Base-by-base conservation (phyloP, 257 asterid genomes). In the Nemophila menziesii region DNA sequence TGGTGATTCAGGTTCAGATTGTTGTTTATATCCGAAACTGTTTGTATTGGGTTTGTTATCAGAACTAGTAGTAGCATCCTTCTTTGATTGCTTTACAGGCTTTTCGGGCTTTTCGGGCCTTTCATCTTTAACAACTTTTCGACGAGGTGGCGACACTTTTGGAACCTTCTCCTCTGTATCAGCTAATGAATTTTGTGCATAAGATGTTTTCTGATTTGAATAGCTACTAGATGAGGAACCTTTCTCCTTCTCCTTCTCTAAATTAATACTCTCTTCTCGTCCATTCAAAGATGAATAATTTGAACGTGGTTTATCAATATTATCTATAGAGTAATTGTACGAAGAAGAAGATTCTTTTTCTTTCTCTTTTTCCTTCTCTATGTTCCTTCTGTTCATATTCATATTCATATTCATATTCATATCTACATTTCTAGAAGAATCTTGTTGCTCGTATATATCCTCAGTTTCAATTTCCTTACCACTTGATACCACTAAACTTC, bases 61-160 rank as follows among this genome's bases (percentile, higher is more conserved):
- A 15, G 57, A 19, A 56, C 50, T 58, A 33, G 63, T 58, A 33
- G 63, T 54, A 19, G 29, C 57, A 34, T 81, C 99, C 53, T 64
- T 86, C 56, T 69, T 75, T 5, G 52, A 58, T 50, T 71, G 64
- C 47, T 33, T 60, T 33, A 56, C 89, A 39, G 46, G 68, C 52
- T 69, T 79, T 65, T 87, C 97, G 9, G 17, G 14, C n/a, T n/a
- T n/a, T 29, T 29, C 36, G 29, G 65, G 49, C 63, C 63, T 77
- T 47, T 87, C 95, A 20, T 79, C 95, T 60, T 70, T 71, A 56
- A 51, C 62, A 62, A 72, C 65, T 62, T 70, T 86, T 58, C 56
- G 75, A 54, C 79, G 72, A 51, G 90, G 78, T 15, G 96, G 82
- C 46, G 96, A 86, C 13, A 67, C 80, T 74, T 78, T 81, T 64